Percentiles rank a stretch among this genome's conserved stretches.
These are phyloP conservation scores for Pterulicium gracile DNA, from an alignment of 1,284 basidiomycete genomes.

Conservation along the genomic window DNA sequence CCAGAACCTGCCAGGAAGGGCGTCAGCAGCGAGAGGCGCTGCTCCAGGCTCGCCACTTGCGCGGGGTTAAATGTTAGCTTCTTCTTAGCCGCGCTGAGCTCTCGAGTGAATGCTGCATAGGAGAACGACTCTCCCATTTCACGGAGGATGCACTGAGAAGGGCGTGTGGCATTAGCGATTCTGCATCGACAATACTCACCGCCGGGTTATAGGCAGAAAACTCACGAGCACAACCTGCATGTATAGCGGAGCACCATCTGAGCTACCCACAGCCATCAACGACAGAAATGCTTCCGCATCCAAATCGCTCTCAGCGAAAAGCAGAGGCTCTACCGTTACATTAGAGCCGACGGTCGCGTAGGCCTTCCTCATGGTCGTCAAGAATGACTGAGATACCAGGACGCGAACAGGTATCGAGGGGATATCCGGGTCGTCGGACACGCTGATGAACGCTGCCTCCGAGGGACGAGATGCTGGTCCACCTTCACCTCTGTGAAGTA, in stretches of 20 bases:
- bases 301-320: constrained; percentile 36
- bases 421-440: constrained; percentile 17
- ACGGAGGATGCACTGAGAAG: constrained; percentile 27
- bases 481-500: constrained; percentile 42
- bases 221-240: constrained; percentile 36
- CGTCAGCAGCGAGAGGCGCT: constrained; percentile 42
- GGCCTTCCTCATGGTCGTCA: constrained; percentile 31
- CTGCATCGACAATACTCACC: no score
- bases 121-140: constrained; percentile 36
- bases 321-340: constrained; percentile 31
- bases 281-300: constrained; percentile 37
- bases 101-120: constrained; percentile 33
- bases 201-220: constrained; percentile 5
- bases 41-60: constrained; percentile 43
- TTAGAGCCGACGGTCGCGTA: constrained; percentile 28
- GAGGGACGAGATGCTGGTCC: constrained; percentile 30
- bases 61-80: constrained; percentile 42
- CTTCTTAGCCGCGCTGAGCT: constrained; percentile 34
- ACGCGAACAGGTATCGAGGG: constrained; percentile 29
- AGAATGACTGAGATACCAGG: constrained; percentile 36
- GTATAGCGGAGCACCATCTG: constrained; percentile 36
- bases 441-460: constrained; percentile 37
- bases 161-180: not conserved
- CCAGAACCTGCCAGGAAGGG: constrained; percentile 31
- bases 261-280: constrained; percentile 35